Evolutionary conservation across 345 rosid species (phyloP), one percentile per base, ranked within the genome.

Genomic region (Corchorus olitorius): DNA sequence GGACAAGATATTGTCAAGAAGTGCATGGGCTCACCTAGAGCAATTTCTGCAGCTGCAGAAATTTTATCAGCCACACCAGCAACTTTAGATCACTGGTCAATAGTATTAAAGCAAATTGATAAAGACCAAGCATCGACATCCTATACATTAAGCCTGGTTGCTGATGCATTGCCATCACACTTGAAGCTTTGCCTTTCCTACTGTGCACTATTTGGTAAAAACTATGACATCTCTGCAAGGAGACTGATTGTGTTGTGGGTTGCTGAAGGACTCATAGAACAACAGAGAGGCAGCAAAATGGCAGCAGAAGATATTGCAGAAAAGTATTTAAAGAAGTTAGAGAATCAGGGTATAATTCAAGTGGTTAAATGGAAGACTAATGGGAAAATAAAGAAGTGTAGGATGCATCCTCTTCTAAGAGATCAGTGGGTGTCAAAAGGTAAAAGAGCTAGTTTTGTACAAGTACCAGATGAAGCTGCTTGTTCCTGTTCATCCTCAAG

Each of bases 341-440:
- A 55, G 1, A 43, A 64, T 39, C 43, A 69, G 53, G 68, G 75
- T 59, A 6, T 77, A 37, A 55, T 83, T 19, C 75, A 80, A 27
- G 81, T 80, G n/a, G 53, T 41, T 11, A 65, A 61, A 6, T 49
- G 64, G 79, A 80, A 72, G 80, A 27, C 55, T 0, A 55, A 81
- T 46, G 86, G 83, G n/a, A 66, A 39, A 50, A 43, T 79, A 1
- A 75, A 67, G 10, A 39, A 77, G 9, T 74, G 81, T 53, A 52
- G 77, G 65, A 33, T 83, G 59, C 72, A 52, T 48, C 56, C 59
- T 45, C 37, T 56, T 71, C 71, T 75, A 22, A 54, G 67, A 22
- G 81, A 73, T 5, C 4, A 8, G 33, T 77, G 82, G 81, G 49
- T 19, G 2, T 61, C 68, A 45, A 65, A 56, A 22, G 70, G 75